Conservation (phyloP, 106 monocot species). For the Ottelia alismoides region DNA sequence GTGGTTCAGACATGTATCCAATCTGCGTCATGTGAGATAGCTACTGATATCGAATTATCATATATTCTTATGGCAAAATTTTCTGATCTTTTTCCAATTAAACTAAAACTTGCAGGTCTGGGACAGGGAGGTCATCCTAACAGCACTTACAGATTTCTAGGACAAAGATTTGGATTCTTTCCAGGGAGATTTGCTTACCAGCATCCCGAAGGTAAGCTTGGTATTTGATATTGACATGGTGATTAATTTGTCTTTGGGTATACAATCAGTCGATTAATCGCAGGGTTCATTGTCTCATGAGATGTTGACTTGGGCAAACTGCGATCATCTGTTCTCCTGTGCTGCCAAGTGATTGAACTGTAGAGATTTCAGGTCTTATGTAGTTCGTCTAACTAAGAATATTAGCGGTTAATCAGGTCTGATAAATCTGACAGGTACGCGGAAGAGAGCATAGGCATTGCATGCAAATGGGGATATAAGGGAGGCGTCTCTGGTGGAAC, state of each 20-base stretch:
- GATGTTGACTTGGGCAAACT: slow-evolving; percentile 45
- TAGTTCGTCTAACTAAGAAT: background rate
- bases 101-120: slow-evolving; percentile 28
- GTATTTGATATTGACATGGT: background rate
- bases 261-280: background rate
- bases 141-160: slow-evolving; percentile 41
- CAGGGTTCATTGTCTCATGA: slow-evolving; percentile 57
- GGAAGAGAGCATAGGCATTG: slow-evolving; percentile 57
- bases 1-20: slow-evolving; percentile 67
- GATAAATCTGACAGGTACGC: slow-evolving; percentile 33
- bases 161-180: slow-evolving; percentile 39
- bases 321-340: slow-evolving; percentile 58
- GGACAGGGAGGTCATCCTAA: slow-evolving; percentile 74
- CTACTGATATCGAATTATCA: no score
- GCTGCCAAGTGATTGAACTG: slow-evolving; percentile 29
- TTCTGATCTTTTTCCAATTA: background rate
- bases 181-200: slow-evolving; percentile 29
- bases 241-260: background rate
- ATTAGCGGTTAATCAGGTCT: background rate
- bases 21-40: slow-evolving; percentile 74
- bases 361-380: background rate
- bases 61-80: background rate
- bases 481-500: slow-evolving; percentile 28
- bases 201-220: slow-evolving; percentile 28
- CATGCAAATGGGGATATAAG: slow-evolving; percentile 59